phyloP scores from a whole-genome alignment of 768 basidiomycete species.

The Kwoniella europaea region DNA sequence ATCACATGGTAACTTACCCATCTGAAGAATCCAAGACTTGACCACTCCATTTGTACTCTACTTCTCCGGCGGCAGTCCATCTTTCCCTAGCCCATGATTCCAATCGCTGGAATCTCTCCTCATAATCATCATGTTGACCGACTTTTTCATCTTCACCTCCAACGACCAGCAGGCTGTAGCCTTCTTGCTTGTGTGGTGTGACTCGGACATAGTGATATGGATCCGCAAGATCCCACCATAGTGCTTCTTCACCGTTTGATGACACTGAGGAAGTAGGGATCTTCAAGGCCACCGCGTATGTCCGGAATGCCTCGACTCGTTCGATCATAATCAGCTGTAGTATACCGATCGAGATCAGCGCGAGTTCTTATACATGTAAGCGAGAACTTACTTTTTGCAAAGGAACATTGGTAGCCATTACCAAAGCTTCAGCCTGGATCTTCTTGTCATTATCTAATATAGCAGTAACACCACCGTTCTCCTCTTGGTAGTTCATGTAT shows the following conservation, averaged over 20 bases:
- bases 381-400: slow-evolving; percentile 32
- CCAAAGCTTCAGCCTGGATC: slow-evolving; percentile 21
- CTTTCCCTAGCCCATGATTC: slow-evolving; percentile 33
- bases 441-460: slow-evolving; percentile 19
- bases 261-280: slow-evolving; percentile 25
- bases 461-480: slow-evolving; percentile 21
- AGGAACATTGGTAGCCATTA: slow-evolving; percentile 39
- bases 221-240: slow-evolving; percentile 39
- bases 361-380: background rate
- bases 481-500: slow-evolving; percentile 22
- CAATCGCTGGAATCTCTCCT: slow-evolving; percentile 31
- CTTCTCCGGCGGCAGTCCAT: slow-evolving; percentile 22
- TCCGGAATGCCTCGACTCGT: slow-evolving; percentile 30
- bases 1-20: slow-evolving; percentile 19
- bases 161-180: slow-evolving; percentile 35
- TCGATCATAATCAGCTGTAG: slow-evolving; percentile 36
- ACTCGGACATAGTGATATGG: slow-evolving; percentile 39
- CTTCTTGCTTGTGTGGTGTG: slow-evolving; percentile 34
- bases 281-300: slow-evolving; percentile 35
- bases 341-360: background rate
- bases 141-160: slow-evolving; percentile 41
- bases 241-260: slow-evolving; percentile 21
- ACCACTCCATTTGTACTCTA: slow-evolving; percentile 37
- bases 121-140: slow-evolving; percentile 36
- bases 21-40: slow-evolving; percentile 33